Evolutionary conservation across 148 eudicot genomes (phyloP), one percentile per base, ranked within the genome.

Genomic region (Fallopia convolvulus): DNA sequence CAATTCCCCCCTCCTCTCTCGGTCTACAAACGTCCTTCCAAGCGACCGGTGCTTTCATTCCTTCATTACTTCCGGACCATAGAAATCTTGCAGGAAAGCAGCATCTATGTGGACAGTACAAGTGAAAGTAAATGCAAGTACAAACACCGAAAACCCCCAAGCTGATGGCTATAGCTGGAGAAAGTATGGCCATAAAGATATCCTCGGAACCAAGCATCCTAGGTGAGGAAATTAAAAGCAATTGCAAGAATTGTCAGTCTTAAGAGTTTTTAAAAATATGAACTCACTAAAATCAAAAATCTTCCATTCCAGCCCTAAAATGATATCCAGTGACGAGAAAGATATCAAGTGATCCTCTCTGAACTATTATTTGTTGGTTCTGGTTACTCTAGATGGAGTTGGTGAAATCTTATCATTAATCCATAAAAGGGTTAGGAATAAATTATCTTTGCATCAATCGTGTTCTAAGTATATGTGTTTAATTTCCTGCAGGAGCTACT

Each of bases 141-240:
- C 79, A 66, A 90, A 89, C 1, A 49, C 80, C 18, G 97, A 91
- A 75, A 92, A 90, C 23, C 88, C 91, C 48, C 82, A 86, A 72
- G 90, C 91, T 52, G 97, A 93, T 66, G 91, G 92, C 39, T 81
- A 84, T 78, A 95, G 93, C 82, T 95, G 99, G 99, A 91, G 99
- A 85, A 95, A 95, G 74, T 95, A 95, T 66, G 99, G 99, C 17
- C 99, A 95, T 80, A 95, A 95, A 83, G 98, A 91, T 77, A 95
- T 95, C 77, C 79, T 91, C 46, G 97, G 97, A 32, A 90, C 99
- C 77, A 88, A 78, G 83, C 81, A 85, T 80, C 99, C 99, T 48
- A 93, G 99, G 99, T 95, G 48, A 88, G 70, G 41, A 61, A 68
- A 42, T 80, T 70, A 8, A 18, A 56, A 10, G 63, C 26, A 5